These are phyloP conservation scores for Lecanoromycetidae sp. DNA, from an alignment of 2,329 filamentous ascomycete genomes.

Conservation along the genomic window DNA sequence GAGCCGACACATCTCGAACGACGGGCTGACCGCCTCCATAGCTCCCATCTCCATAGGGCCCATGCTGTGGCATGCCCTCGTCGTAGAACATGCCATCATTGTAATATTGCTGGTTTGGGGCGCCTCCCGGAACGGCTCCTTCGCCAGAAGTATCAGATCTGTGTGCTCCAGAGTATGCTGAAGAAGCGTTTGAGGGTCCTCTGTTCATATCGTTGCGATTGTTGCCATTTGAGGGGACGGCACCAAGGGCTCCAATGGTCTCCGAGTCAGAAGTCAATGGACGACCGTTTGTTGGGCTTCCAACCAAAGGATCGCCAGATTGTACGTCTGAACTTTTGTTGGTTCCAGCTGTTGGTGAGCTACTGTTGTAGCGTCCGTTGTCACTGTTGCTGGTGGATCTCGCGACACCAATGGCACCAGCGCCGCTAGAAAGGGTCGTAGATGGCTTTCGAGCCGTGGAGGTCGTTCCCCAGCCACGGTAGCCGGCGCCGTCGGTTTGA, in stretches of 20 bases:
- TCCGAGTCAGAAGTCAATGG: constrained; percentile 58
- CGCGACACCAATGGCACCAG: constrained; percentile 40
- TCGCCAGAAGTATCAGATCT: constrained; percentile 55
- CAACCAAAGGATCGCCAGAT: constrained; percentile 54
- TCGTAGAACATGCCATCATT: constrained; percentile 45
- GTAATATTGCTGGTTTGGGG: constrained; percentile 40
- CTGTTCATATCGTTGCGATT: constrained; percentile 64
- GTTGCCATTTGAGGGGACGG: constrained; percentile 52
- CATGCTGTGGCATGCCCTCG: constrained; percentile 31
- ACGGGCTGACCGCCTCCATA: constrained; percentile 56
- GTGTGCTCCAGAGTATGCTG: constrained; percentile 75
- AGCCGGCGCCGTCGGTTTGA: constrained; percentile 65
- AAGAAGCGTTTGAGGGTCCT: constrained; percentile 89
- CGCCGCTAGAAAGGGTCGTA: constrained; percentile 72
- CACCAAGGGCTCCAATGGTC: constrained; percentile 68
- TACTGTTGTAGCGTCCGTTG: constrained; percentile 38
- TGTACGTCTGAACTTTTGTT: constrained; percentile 52
- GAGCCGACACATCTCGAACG: constrained; percentile 82
- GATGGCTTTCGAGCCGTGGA: constrained; percentile 69
- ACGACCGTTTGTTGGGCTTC: constrained; percentile 35
- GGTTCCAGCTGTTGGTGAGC: constrained; percentile 54
- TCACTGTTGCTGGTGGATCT: constrained; percentile 60
- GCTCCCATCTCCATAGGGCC: constrained; percentile 43
- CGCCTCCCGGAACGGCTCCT: constrained; percentile 33
- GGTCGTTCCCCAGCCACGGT: constrained; percentile 87